Conservation (phyloP, 2,329 filamentous ascomycete species). For the Fusarium paranaense region DNA sequence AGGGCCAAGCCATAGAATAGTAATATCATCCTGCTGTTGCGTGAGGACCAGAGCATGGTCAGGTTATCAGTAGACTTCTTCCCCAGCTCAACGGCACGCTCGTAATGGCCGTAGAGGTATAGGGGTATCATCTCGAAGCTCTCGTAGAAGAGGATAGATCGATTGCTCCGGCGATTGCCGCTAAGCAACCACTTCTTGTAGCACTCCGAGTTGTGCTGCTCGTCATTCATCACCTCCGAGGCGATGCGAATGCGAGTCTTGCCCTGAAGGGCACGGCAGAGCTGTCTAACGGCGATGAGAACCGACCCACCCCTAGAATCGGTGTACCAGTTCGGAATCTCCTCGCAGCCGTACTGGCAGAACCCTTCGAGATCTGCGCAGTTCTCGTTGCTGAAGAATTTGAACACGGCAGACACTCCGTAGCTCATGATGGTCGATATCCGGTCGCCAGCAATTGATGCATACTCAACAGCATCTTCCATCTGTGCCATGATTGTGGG, state of each 20-base stretch:
- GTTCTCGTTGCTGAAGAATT: slow-evolving; percentile 77
- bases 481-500: slow-evolving; percentile 68
- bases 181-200: slow-evolving; percentile 71
- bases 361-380: slow-evolving; percentile 76
- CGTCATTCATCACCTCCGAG: slow-evolving; percentile 72
- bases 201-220: slow-evolving; percentile 68
- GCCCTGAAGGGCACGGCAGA: slow-evolving; percentile 77
- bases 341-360: slow-evolving; percentile 78
- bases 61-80: slow-evolving; percentile 59
- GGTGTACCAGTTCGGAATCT: slow-evolving; percentile 77
- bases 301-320: slow-evolving; percentile 79
- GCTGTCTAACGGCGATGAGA: slow-evolving; percentile 74
- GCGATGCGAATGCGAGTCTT: slow-evolving; percentile 70
- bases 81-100: slow-evolving; percentile 69
- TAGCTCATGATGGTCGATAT: slow-evolving; percentile 78
- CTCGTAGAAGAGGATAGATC: slow-evolving; percentile 76
- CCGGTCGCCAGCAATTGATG: slow-evolving; percentile 75
- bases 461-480: slow-evolving; percentile 74
- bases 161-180: slow-evolving; percentile 68
- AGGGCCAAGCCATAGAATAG: slow-evolving; percentile 71
- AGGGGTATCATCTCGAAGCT: slow-evolving; percentile 72
- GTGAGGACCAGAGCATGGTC: slow-evolving; percentile 67
- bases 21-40: slow-evolving; percentile 67
- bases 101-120: slow-evolving; percentile 73
- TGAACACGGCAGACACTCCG: slow-evolving; percentile 74